These are phyloP conservation scores for Myrmaecium sp. DNA, from an alignment of 2,329 filamentous ascomycete genomes.

Conservation along the genomic window DNA sequence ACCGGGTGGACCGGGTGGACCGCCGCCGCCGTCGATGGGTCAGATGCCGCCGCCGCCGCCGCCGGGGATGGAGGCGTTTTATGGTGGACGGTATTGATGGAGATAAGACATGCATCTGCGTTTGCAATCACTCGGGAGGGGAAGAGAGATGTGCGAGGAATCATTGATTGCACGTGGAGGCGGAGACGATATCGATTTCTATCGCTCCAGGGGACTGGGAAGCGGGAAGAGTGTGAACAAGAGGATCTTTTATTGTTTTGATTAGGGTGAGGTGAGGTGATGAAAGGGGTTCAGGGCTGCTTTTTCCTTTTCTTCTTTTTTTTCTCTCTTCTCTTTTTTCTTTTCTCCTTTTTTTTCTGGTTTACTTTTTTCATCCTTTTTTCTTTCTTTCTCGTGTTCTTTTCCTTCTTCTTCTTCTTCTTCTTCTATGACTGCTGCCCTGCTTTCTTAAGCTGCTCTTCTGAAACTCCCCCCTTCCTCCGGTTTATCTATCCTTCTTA, in stretches of 20 bases:
- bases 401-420: neutral
- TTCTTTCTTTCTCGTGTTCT: conserved; percentile 2
- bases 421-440: no score
- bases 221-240: no score
- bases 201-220: no score
- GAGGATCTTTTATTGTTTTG: neutral
- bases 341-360: conserved; percentile 1
- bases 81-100: no score
- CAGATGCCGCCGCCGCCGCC: conserved; percentile 1
- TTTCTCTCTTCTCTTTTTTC: neutral
- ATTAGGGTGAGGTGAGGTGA: neutral
- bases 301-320: conserved; percentile 1
- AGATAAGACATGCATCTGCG: no score
- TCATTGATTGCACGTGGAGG: neutral
- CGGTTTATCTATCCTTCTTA: no score
- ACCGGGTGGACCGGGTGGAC: no score
- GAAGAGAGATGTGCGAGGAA: neutral
- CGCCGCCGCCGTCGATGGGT: no score
- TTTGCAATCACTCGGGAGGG: no score
- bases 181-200: neutral
- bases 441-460: no score
- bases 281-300: neutral
- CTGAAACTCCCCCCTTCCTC: no score
- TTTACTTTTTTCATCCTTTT: conserved; percentile 1
- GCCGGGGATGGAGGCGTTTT: conserved; percentile 1